phyloP scores from a whole-genome alignment of 306 rosid genomes.

The Delonix regia region DNA sequence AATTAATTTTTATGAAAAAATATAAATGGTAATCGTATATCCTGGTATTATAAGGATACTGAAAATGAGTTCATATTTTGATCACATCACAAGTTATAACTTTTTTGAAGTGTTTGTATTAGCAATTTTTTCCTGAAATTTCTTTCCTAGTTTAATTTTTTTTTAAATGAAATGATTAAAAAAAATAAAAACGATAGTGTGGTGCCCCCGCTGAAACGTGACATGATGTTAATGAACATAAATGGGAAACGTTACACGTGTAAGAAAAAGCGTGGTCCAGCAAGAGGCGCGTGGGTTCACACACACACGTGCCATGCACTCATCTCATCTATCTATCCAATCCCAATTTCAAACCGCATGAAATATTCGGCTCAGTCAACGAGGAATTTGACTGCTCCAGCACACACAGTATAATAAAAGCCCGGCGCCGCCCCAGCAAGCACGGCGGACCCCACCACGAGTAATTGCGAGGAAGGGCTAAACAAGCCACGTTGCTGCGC shows the following conservation, averaged over 20 bases:
- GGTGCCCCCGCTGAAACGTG: background rate
- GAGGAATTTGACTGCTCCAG: conserved; percentile 44
- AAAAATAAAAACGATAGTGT: too few relatives aligned
- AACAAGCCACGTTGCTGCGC: background rate
- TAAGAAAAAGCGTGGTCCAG: background rate
- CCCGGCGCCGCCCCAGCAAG: conserved; percentile 38
- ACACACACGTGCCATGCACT: conserved; percentile 10
- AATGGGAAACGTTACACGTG: background rate
- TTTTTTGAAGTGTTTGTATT: too few relatives aligned
- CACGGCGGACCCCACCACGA: conserved; percentile 35
- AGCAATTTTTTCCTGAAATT: too few relatives aligned
- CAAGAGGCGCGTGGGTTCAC: conserved; percentile 1
- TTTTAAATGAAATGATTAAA: too few relatives aligned
- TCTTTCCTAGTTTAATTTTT: too few relatives aligned
- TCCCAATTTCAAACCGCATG: background rate
- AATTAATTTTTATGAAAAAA: too few relatives aligned
- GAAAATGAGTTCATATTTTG: background rate
- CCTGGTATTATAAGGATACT: too few relatives aligned
- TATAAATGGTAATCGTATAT: too few relatives aligned
- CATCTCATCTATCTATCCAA: background rate
- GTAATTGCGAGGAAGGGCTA: background rate
- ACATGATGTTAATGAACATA: background rate
- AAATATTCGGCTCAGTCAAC: conserved; percentile 48
- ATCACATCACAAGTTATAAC: too few relatives aligned
- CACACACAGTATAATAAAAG: background rate